These are phyloP conservation scores for Cryptosporidium felis DNA, from an alignment of 169 alveolate species.

Conservation along the genomic window DNA sequence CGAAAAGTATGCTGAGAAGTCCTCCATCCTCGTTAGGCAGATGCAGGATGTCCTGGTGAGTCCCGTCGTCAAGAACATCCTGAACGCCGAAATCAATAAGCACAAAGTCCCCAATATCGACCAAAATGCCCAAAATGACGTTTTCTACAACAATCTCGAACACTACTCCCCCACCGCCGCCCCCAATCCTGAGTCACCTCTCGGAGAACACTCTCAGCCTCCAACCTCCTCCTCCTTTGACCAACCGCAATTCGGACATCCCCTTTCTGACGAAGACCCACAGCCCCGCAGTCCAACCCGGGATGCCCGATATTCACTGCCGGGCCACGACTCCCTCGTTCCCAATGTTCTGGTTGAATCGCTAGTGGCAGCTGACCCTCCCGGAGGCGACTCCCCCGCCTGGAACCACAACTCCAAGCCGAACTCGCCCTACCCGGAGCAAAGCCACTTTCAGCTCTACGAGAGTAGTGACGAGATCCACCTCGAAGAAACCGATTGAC, in stretches of 20 bases:
- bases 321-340: too few relatives aligned
- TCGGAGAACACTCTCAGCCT: too few relatives aligned
- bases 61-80: conserved; percentile 12
- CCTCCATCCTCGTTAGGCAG: neutral
- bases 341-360: too few relatives aligned
- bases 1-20: neutral
- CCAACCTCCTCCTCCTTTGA: too few relatives aligned
- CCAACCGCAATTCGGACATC: too few relatives aligned
- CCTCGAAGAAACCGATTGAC: neutral
- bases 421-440: neutral
- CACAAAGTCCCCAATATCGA: neutral
- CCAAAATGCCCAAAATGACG: neutral
- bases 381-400: too few relatives aligned
- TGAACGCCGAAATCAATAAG: neutral
- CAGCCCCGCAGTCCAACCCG: too few relatives aligned
- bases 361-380: too few relatives aligned
- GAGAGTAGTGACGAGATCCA: neutral
- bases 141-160: neutral
- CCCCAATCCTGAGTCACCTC: neutral
- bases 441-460: neutral
- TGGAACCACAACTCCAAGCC: neutral
- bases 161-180: neutral
- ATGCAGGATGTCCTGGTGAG: conserved; percentile 44
- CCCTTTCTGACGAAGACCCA: too few relatives aligned
- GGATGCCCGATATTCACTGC: too few relatives aligned